These are phyloP conservation scores for Bonia amplexicaulis DNA, from an alignment of 176 grass and related monocot species.

Conservation along the genomic window DNA sequence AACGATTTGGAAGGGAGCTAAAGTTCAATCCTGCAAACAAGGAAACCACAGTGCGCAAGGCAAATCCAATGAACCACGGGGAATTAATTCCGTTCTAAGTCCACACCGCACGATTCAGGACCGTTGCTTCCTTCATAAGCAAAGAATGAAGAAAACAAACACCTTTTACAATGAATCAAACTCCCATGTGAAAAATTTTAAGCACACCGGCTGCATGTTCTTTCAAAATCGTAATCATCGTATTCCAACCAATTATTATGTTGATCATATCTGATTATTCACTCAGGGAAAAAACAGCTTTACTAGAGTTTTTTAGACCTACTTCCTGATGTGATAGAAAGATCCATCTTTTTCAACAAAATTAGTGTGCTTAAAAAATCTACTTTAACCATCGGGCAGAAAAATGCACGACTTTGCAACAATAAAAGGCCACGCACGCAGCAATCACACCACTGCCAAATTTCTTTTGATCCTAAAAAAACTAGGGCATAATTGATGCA, in stretches of 20 bases:
- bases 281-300: neutral
- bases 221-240: neutral
- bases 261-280: neutral
- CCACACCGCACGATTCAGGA: neutral
- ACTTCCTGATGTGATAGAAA: neutral
- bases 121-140: conserved; percentile 46
- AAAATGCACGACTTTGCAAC: neutral
- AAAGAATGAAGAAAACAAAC: conserved; percentile 14
- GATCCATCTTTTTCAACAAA: neutral
- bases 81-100: neutral
- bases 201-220: neutral
- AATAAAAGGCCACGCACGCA: too few species aligned
- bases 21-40: neutral
- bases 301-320: neutral
- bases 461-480: neutral
- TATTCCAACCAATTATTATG: neutral
- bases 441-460: neutral
- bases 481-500: neutral
- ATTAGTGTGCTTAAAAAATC: neutral
- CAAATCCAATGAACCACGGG: neutral
- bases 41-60: conserved; percentile 3
- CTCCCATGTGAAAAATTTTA: neutral
- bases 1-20: conserved; percentile 2
- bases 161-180: neutral
- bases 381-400: neutral